Evolutionary conservation across 345 rosid species (phyloP).

Genomic region (Abelmoschus esculentus): DNA sequence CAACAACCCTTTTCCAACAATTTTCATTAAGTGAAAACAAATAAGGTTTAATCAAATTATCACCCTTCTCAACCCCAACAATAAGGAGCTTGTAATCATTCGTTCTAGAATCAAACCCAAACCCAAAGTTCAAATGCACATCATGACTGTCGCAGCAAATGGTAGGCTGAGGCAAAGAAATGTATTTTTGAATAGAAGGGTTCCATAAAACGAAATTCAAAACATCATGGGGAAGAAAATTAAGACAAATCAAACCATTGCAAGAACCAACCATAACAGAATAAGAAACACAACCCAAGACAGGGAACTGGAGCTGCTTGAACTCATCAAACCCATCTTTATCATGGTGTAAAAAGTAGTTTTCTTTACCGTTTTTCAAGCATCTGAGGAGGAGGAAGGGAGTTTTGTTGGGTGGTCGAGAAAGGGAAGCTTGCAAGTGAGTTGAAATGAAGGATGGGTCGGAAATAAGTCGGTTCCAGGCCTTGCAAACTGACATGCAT

Average conservation of each 20-base stretch:
- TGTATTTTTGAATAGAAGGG: not conserved
- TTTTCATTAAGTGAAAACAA: not conserved
- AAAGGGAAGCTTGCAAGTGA: not conserved
- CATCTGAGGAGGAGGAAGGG: not conserved
- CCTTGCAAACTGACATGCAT: not conserved
- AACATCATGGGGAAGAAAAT: not conserved
- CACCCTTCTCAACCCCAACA: not conserved
- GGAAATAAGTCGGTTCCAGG: not conserved
- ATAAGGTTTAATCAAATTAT: not conserved
- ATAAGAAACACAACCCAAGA: too few species aligned
- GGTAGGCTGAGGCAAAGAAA: not conserved
- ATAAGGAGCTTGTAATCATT: not conserved
- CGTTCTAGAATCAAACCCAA: not conserved
- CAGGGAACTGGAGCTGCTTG: not conserved
- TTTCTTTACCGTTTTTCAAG: not conserved
- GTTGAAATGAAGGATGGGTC: not conserved
- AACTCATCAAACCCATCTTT: not conserved
- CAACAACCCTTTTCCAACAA: not conserved
- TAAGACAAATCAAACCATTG: not conserved
- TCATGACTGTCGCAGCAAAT: too few species aligned
- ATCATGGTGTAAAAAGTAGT: not conserved
- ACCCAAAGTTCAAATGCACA: not conserved
- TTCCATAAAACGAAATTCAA: not conserved
- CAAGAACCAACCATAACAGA: not conserved
- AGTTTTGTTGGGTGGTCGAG: not conserved